Percentiles rank a stretch among this genome's conserved stretches.
These are phyloP conservation scores for Exophiala oligosperma DNA, from an alignment of 2,329 filamentous ascomycete species.

Conservation along the genomic window DNA sequence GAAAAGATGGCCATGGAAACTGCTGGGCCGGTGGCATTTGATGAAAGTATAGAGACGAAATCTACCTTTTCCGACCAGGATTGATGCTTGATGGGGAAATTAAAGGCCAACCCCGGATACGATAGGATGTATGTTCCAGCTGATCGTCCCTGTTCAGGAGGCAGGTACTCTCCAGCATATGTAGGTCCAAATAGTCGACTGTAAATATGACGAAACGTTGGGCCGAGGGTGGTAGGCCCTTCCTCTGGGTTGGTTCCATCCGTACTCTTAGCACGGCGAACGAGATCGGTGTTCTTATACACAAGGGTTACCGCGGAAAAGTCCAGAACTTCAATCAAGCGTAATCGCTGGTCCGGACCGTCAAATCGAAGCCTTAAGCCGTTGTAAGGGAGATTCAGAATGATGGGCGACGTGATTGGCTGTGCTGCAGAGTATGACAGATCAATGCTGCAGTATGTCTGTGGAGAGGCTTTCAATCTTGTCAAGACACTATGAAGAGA, in stretches of 20 bases:
- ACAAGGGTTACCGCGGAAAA: slow-evolving; percentile 82
- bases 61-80: slow-evolving; percentile 74
- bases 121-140: slow-evolving; percentile 84
- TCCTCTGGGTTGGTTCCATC: slow-evolving; percentile 37
- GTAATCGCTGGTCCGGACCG: slow-evolving; percentile 84
- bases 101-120: slow-evolving; percentile 92
- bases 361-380: slow-evolving; percentile 90
- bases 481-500: slow-evolving; percentile 89
- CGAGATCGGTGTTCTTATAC: slow-evolving; percentile 78
- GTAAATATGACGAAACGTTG: slow-evolving; percentile 86
- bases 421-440: slow-evolving; percentile 74
- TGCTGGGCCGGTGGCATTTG: slow-evolving; percentile 72
- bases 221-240: slow-evolving; percentile 53
- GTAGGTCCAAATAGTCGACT: slow-evolving; percentile 90
- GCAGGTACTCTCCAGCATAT: slow-evolving; percentile 88
- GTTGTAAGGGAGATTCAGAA: slow-evolving; percentile 76
- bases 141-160: slow-evolving; percentile 55
- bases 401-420: slow-evolving; percentile 73
- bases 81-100: slow-evolving; percentile 74
- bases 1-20: slow-evolving; percentile 88
- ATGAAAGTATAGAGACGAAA: slow-evolving; percentile 82
- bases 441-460: slow-evolving; percentile 79
- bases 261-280: slow-evolving; percentile 57
- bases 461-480: slow-evolving; percentile 82
- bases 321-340: slow-evolving; percentile 86